phyloP scores from a whole-genome alignment of 108 stramenopile species.

The Conticribra weissflogii region DNA sequence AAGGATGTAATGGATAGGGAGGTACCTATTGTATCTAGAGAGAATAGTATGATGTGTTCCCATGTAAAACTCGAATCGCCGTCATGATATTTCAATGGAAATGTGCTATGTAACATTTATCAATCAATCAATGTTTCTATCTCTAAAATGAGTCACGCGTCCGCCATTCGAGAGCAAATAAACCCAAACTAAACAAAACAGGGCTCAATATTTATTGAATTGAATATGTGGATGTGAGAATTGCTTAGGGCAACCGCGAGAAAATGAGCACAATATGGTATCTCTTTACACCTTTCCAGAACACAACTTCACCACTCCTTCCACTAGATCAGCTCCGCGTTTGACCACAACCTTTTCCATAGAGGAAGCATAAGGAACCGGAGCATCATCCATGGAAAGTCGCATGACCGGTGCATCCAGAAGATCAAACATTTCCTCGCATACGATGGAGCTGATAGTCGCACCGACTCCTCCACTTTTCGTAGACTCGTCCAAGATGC shows the following conservation, averaged over 20 bases:
- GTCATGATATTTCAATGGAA: no score
- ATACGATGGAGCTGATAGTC: slow-evolving; percentile 60
- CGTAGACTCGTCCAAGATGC: slow-evolving; percentile 68
- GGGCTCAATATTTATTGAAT: no score
- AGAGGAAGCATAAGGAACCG: slow-evolving; percentile 64
- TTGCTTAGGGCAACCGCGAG: no score
- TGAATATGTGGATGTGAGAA: no score
- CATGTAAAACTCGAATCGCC: no score
- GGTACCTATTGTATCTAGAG: no score
- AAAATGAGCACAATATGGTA: no score
- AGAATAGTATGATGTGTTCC: no score
- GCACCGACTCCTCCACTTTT: slow-evolving; percentile 69
- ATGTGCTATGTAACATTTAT: no score
- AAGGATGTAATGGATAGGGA: no score
- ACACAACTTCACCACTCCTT: slow-evolving; percentile 34
- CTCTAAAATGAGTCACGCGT: no score
- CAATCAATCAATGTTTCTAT: no score
- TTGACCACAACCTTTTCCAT: slow-evolving; percentile 68
- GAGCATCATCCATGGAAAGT: slow-evolving; percentile 73
- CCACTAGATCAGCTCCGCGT: slow-evolving; percentile 47
- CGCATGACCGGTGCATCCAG: slow-evolving; percentile 69
- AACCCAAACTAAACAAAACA: not conserved
- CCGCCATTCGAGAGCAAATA: not conserved
- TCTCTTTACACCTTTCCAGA: slow-evolving; percentile 10
- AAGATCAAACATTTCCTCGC: slow-evolving; percentile 65